Evolutionary conservation across 2,329 filamentous ascomycete genomes (phyloP).

Genomic region (Cladosporium sp.): DNA sequence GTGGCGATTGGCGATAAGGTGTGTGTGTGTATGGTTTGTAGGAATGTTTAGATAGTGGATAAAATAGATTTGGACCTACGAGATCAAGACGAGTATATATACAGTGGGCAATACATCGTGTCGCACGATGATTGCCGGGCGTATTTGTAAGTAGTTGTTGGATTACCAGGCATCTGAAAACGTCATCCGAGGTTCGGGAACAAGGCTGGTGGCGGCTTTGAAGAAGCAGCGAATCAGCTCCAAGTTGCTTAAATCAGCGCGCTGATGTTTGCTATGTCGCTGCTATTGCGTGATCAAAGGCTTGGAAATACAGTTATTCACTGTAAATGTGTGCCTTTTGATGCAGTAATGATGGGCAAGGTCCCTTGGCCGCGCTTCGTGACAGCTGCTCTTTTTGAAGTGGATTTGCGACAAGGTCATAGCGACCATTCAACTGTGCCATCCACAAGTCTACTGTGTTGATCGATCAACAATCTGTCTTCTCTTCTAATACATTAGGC

Average conservation of each 20-base stretch:
- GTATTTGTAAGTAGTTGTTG: conserved; percentile 4
- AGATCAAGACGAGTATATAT: background rate
- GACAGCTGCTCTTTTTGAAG: no score
- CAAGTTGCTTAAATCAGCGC: conserved; percentile 17
- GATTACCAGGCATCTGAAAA: background rate
- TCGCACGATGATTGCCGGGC: background rate
- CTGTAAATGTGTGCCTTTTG: background rate
- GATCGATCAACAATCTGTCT: background rate
- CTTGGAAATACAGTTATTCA: conserved; percentile 7
- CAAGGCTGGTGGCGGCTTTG: conserved; percentile 12
- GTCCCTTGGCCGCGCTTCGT: no score
- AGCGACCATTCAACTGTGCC: no score
- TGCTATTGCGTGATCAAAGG: conserved; percentile 14
- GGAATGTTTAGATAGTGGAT: background rate
- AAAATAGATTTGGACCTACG: background rate
- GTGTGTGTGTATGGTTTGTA: background rate
- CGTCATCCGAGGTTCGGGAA: conserved; percentile 14
- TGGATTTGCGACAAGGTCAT: no score
- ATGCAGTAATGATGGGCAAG: no score
- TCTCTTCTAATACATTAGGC: background rate
- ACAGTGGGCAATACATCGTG: background rate
- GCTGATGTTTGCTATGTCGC: background rate
- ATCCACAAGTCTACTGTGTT: no score
- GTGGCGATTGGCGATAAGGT: background rate
- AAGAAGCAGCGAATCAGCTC: conserved; percentile 4